A percentile compares a stretch with the other conserved stretches of the same genome.
These are phyloP conservation scores for Zea luxurians DNA, from an alignment of 176 grass and related monocot genomes.

Conservation along the genomic window DNA sequence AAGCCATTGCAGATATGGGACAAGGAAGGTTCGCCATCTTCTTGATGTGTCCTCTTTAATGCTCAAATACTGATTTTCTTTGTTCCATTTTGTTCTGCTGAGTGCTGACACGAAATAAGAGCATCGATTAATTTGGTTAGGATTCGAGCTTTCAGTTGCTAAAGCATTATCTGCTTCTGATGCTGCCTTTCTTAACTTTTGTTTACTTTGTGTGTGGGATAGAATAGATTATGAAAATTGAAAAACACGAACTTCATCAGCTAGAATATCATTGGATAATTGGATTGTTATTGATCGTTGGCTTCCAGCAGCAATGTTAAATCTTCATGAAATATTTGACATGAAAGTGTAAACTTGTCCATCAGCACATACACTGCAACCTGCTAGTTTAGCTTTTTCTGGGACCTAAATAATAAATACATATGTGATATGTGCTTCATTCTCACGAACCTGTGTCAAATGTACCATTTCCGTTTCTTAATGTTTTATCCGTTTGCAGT, in stretches of 20 bases:
- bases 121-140: neutral
- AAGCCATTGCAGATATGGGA: conserved; percentile 99
- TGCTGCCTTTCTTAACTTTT: neutral
- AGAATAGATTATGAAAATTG: conserved; percentile 3
- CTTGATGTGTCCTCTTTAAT: neutral
- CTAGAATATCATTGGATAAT: neutral
- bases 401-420: neutral
- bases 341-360: neutral
- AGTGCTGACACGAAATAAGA: neutral
- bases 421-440: neutral
- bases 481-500: conserved; percentile 47
- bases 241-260: neutral
- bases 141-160: neutral
- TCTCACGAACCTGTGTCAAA: neutral
- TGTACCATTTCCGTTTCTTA: conserved; percentile 18
- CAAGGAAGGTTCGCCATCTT: conserved; percentile 76
- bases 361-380: neutral
- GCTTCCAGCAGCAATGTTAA: neutral
- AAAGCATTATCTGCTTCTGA: neutral
- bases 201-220: neutral
- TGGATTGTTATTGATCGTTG: neutral
- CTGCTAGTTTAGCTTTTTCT: neutral
- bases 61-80: neutral
- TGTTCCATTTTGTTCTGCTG: neutral
- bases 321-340: neutral